phyloP scores from a whole-genome alignment of 768 basidiomycete species.

The Galerina marginata region DNA sequence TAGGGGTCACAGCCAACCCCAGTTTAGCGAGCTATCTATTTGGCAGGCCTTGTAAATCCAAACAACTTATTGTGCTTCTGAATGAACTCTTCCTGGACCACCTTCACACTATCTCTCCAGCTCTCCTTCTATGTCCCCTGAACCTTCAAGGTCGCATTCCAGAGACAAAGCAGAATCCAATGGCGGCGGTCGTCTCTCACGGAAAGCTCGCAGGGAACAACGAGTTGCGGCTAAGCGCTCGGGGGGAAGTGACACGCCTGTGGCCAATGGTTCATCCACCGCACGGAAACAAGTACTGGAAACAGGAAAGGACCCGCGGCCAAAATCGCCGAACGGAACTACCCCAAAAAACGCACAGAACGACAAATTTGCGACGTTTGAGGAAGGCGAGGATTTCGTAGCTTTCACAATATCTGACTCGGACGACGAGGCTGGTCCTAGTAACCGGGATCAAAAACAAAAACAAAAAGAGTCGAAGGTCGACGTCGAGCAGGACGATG shows the following conservation, averaged over 20 bases:
- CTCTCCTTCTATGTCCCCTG: neutral
- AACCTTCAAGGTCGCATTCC: neutral
- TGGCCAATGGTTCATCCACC: slow-evolving; percentile 24
- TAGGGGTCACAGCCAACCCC: too few relatives aligned
- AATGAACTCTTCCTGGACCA: too few relatives aligned
- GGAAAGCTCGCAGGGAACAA: slow-evolving; percentile 9
- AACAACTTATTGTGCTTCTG: too few relatives aligned
- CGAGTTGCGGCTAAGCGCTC: slow-evolving; percentile 12
- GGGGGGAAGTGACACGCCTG: slow-evolving; percentile 9
- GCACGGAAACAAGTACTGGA: slow-evolving; percentile 7
- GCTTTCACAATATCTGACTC: slow-evolving; percentile 27
- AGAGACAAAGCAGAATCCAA: neutral
- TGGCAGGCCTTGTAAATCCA: too few relatives aligned
- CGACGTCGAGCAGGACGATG: slow-evolving; percentile 25
- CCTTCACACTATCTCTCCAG: too few relatives aligned
- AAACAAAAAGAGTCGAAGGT: slow-evolving; percentile 29
- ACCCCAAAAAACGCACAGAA: neutral
- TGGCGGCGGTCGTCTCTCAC: neutral
- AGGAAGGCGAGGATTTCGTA: slow-evolving; percentile 38
- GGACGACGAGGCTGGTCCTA: slow-evolving; percentile 22
- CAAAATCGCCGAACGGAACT: neutral
- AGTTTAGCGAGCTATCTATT: too few relatives aligned
- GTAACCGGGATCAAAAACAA: slow-evolving; percentile 20
- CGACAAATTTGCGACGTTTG: slow-evolving; percentile 24
- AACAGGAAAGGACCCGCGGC: neutral